Evolutionary conservation across 164 flowering plant species (phyloP).

Genomic region (Berberis vulgaris): DNA sequence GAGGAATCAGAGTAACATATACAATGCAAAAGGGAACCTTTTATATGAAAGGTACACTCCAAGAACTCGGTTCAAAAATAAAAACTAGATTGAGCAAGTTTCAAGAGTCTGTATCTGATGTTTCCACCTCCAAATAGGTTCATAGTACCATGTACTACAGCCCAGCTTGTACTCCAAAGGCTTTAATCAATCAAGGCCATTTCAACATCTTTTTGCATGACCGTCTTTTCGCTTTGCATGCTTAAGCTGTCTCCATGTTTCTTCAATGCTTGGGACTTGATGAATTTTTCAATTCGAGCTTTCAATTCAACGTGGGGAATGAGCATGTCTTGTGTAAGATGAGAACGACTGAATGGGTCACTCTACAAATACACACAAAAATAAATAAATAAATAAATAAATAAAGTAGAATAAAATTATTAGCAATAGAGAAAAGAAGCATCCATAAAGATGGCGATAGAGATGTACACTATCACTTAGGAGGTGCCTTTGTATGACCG

Average conservation of each 20-base stretch:
- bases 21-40: no score
- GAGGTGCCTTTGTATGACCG: conserved; percentile 93
- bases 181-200: conserved; percentile 35
- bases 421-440: neutral
- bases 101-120: no score
- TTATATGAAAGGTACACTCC: no score
- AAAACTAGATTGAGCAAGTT: no score
- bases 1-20: no score
- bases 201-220: conserved; percentile 31
- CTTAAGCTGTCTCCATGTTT: conserved; percentile 26
- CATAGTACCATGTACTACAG: neutral
- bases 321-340: conserved; percentile 86
- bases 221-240: conserved; percentile 29
- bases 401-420: neutral
- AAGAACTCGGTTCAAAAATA: no score
- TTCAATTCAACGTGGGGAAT: conserved; percentile 71
- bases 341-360: conserved; percentile 95
- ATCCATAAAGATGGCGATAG: no score
- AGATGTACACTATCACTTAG: conserved; percentile 72
- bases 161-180: neutral
- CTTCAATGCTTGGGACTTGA: conserved; percentile 43
- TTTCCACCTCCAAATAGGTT: no score
- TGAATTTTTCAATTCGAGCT: conserved; percentile 70
- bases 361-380: conserved; percentile 28
- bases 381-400: neutral